Percentiles rank a stretch among this genome's conserved stretches.
Evolutionary conservation across 768 basidiomycete species (phyloP).

Genomic region (Kwoniella pini): DNA sequence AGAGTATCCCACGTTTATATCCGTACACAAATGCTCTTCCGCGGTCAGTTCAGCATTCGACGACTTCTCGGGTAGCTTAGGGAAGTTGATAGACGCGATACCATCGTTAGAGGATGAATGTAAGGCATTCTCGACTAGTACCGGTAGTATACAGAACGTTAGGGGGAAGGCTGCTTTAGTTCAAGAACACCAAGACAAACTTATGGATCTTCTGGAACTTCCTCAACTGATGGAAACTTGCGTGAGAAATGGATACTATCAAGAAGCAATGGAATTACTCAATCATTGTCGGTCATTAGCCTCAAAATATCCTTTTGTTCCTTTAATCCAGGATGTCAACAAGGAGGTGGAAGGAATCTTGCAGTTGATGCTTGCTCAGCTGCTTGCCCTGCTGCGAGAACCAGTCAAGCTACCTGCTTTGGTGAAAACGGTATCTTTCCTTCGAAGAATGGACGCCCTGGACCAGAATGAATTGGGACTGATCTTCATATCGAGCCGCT

Average conservation of each 20-base stretch:
- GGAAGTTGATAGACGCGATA: conserved; percentile 64
- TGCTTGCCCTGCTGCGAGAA: conserved; percentile 75
- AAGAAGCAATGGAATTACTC: conserved; percentile 83
- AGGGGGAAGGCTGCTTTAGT: conserved; percentile 76
- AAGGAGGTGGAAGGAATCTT: conserved; percentile 56
- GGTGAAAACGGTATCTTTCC: conserved; percentile 85
- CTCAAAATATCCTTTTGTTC: conserved; percentile 57
- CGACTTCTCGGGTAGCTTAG: conserved; percentile 73
- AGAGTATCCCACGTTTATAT: conserved; percentile 87
- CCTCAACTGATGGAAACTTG: conserved; percentile 90
- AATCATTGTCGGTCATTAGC: conserved; percentile 66
- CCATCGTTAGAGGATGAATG: conserved; percentile 76
- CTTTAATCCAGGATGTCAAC: conserved; percentile 61
- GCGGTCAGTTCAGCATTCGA: conserved; percentile 71
- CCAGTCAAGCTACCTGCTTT: conserved; percentile 83
- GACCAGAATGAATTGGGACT: conserved; percentile 75
- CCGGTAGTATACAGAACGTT: conserved; percentile 67
- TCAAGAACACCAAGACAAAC: conserved; percentile 91
- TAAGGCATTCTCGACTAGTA: conserved; percentile 71
- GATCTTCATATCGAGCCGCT: conserved; percentile 75
- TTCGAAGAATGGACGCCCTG: conserved; percentile 77
- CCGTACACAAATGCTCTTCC: conserved; percentile 77
- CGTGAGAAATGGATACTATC: conserved; percentile 86
- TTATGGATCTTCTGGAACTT: conserved; percentile 86
- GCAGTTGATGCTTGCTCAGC: conserved; percentile 68